phyloP scores from a whole-genome alignment of 352 stramenopile species.

The Peronospora tabacina region DNA sequence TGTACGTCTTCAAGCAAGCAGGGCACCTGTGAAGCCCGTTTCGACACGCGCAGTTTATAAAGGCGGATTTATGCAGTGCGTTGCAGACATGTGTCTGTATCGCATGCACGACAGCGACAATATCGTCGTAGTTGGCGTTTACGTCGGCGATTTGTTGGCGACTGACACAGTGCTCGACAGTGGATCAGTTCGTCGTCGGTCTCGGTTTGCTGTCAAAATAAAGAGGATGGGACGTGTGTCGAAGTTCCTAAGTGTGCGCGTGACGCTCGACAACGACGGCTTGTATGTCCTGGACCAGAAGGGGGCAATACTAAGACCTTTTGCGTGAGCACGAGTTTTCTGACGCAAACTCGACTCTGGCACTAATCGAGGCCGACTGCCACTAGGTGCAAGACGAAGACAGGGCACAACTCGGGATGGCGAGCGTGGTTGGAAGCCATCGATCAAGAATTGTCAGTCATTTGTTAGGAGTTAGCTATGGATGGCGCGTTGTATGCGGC shows the following conservation, averaged over 20 bases:
- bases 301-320: neutral
- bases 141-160: slow-evolving; percentile 27
- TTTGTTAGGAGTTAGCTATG: too few species aligned
- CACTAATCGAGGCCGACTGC: neutral
- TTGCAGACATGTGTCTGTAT: slow-evolving; percentile 24
- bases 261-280: neutral
- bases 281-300: neutral
- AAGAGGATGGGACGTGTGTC: slow-evolving; percentile 21
- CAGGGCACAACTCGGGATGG: too few species aligned
- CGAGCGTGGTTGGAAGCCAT: neutral
- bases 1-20: slow-evolving; percentile 29
- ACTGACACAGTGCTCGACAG: slow-evolving; percentile 1
- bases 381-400: neutral
- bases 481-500: slow-evolving; percentile 13
- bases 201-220: slow-evolving; percentile 9
- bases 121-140: slow-evolving; percentile 14
- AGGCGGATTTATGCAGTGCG: slow-evolving; percentile 14
- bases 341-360: neutral
- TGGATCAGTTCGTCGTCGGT: slow-evolving; percentile 2
- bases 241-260: slow-evolving; percentile 24
- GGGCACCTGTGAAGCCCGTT: slow-evolving; percentile 23
- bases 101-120: neutral
- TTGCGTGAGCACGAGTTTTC: neutral
- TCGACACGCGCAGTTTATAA: slow-evolving; percentile 10
- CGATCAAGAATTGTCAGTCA: neutral